Evolutionary conservation across 805 yeast genomes (phyloP).

Genomic region (Brettanomyces bruxellensis): DNA sequence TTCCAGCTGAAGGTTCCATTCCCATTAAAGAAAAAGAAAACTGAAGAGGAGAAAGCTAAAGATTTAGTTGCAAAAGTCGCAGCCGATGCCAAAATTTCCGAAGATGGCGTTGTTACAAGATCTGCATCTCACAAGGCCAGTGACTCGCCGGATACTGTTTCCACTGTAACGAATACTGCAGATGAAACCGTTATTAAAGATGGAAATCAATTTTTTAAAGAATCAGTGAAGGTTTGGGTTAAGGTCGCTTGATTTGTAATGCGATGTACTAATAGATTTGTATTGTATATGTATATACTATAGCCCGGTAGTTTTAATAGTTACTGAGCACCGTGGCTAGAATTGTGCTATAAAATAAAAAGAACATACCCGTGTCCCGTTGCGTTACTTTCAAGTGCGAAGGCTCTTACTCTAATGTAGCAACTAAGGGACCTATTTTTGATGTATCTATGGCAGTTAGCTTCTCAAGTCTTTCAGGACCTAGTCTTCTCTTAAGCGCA

Average conservation of each 20-base stretch:
- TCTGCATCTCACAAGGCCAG: background rate
- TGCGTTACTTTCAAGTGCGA: too few species aligned
- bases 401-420: constrained; percentile 3
- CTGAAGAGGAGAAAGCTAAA: constrained; percentile 3
- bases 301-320: too few species aligned
- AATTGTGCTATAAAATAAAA: too few species aligned
- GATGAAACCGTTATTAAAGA: background rate
- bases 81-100: background rate
- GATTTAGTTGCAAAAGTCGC: background rate
- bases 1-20: constrained; percentile 24
- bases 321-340: too few species aligned
- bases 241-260: constrained; percentile 23
- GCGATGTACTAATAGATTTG: background rate
- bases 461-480: constrained; percentile 1
- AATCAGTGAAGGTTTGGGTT: constrained; percentile 31
- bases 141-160: background rate
- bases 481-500: constrained; percentile 5
- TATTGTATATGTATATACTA: background rate
- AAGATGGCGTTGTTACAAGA: background rate
- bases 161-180: background rate
- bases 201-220: constrained; percentile 16
- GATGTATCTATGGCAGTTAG: constrained; percentile 4
- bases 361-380: too few species aligned
- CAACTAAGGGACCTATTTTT: constrained; percentile 6
- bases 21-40: constrained; percentile 6